Percentiles rank a stretch among this genome's conserved stretches.
Conservation (phyloP, 495 filamentous ascomycete genomes). For the Durotheca rogersii region DNA sequence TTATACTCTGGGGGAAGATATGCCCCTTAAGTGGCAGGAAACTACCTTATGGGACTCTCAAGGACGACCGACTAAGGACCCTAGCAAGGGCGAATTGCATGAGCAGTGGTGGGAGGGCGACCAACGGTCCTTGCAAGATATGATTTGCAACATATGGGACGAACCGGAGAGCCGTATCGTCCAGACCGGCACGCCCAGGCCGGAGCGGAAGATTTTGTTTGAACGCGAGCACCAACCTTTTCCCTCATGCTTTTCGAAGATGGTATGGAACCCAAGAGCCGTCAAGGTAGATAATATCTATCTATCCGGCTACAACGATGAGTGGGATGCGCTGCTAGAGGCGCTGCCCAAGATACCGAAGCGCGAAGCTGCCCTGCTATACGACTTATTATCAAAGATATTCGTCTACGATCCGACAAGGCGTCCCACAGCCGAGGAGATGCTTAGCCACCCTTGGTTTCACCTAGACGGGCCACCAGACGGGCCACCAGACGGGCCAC, state of each 20-base stretch:
- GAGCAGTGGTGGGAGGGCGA: constrained; percentile 3
- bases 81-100: constrained; percentile 17
- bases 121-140: constrained; percentile 20
- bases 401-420: constrained; percentile 29
- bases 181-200: constrained; percentile 6
- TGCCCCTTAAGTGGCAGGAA: constrained; percentile 21
- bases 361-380: constrained; percentile 28
- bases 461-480: constrained; percentile 31
- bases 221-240: constrained; percentile 13
- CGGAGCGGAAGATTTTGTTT: constrained; percentile 1
- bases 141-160: constrained; percentile 28
- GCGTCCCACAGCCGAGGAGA: constrained; percentile 10
- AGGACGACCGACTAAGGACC: constrained; percentile 27
- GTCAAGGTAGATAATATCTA: constrained; percentile 17
- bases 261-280: constrained; percentile 24
- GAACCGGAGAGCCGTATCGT: constrained; percentile 17
- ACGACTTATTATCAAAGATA: constrained; percentile 27
- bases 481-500: too few species aligned
- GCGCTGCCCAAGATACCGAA: constrained; percentile 30
- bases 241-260: constrained; percentile 18
- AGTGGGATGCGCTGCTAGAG: constrained; percentile 15
- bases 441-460: constrained; percentile 33
- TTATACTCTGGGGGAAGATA: constrained; percentile 23
- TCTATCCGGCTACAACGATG: constrained; percentile 17
- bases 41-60: constrained; percentile 22